Evolutionary conservation across 1,139 yeast genomes (phyloP).

Genomic region (Debaryomycetaceae sp.): DNA sequence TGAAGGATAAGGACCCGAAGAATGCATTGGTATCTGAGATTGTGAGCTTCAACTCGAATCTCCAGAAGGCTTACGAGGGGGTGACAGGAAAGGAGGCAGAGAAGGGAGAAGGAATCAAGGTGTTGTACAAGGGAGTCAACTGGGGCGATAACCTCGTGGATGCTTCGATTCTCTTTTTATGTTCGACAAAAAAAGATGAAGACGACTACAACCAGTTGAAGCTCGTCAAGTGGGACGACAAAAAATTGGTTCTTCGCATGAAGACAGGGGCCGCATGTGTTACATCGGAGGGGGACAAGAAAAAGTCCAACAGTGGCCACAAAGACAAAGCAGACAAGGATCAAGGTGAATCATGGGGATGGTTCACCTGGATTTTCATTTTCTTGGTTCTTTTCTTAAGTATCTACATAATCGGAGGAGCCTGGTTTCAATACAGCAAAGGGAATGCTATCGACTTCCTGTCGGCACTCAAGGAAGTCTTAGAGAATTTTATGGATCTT

Average conservation of each 20-base stretch:
- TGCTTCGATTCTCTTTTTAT: conserved; percentile 51
- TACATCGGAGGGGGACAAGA: conserved; percentile 23
- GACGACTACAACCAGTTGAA: conserved; percentile 26
- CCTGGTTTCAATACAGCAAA: conserved; percentile 67
- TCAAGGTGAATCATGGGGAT: conserved; percentile 60
- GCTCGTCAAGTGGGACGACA: conserved; percentile 32
- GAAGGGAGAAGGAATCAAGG: conserved; percentile 38
- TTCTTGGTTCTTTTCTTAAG: conserved; percentile 66
- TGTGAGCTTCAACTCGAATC: conserved; percentile 43
- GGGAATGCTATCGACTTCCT: conserved; percentile 51
- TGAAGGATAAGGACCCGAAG: conserved; percentile 41
- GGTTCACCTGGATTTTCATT: conserved; percentile 74
- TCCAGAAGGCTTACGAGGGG: conserved; percentile 28
- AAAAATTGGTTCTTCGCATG: conserved; percentile 22
- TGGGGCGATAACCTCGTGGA: conserved; percentile 67
- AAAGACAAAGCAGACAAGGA: conserved; percentile 21
- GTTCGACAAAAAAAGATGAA: conserved; percentile 38
- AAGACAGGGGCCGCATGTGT: conserved; percentile 38
- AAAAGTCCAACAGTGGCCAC: conserved; percentile 18
- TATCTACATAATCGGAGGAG: conserved; percentile 71
- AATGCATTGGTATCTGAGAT: conserved; percentile 50
- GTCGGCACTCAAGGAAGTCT: conserved; percentile 63
- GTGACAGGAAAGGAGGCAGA: conserved; percentile 17
- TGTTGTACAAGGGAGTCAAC: conserved; percentile 50
- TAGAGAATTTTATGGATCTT: conserved; percentile 63